Percentiles rank a stretch among this genome's conserved stretches.
Conservation (phyloP, 352 stramenopile species). For the Nothophytophthora sp. region DNA sequence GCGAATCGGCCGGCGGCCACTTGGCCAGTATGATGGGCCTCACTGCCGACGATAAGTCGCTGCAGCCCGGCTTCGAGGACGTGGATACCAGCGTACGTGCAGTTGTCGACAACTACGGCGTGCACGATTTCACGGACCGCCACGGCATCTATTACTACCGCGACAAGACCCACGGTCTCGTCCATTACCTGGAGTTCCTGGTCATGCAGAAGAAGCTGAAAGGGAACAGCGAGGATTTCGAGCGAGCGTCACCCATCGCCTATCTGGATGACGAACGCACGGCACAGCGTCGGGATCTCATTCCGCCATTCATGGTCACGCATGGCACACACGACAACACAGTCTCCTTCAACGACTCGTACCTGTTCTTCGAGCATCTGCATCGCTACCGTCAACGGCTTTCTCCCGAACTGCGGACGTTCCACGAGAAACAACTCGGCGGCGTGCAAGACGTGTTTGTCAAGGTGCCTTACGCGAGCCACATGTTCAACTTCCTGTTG, state of each 20-base stretch:
- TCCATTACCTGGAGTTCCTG: slow-evolving; percentile 56
- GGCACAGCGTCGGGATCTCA: slow-evolving; percentile 12
- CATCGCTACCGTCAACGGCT: slow-evolving; percentile 34
- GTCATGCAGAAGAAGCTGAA: slow-evolving; percentile 66
- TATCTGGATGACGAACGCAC: slow-evolving; percentile 36
- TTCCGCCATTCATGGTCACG: slow-evolving; percentile 61
- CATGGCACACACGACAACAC: slow-evolving; percentile 65
- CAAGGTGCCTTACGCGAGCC: slow-evolving; percentile 46
- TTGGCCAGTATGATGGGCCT: slow-evolving; percentile 51
- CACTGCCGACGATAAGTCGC: slow-evolving; percentile 42
- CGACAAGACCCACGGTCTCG: slow-evolving; percentile 38
- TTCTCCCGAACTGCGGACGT: slow-evolving; percentile 12
- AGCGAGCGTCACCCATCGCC: slow-evolving; percentile 51
- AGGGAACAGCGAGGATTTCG: slow-evolving; percentile 42
- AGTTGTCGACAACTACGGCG: slow-evolving; percentile 56
- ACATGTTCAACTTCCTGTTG: slow-evolving; percentile 68
- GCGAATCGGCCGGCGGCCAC: slow-evolving; percentile 65
- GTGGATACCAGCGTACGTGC: slow-evolving; percentile 63
- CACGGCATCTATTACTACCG: slow-evolving; percentile 53
- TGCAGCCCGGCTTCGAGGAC: slow-evolving; percentile 62
- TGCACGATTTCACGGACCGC: slow-evolving; percentile 63
- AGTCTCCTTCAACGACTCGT: slow-evolving; percentile 55
- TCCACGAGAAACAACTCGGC: slow-evolving; percentile 23
- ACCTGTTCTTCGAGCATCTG: slow-evolving; percentile 58
- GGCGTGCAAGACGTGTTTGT: slow-evolving; percentile 59